Evolutionary conservation across 2,329 filamentous ascomycete genomes (phyloP).

Genomic region (Monilinia aucupariae): DNA sequence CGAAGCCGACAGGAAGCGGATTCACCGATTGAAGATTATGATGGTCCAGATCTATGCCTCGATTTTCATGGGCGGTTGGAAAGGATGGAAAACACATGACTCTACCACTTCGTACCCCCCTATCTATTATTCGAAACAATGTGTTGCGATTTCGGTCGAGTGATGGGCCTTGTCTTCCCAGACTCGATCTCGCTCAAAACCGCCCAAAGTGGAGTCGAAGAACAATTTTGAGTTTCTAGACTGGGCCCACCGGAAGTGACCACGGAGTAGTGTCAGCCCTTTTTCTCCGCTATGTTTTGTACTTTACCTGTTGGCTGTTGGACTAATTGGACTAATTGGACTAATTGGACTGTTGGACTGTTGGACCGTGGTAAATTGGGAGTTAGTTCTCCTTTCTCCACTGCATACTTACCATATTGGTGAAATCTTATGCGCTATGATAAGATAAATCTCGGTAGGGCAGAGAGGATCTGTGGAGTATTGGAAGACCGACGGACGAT

Average conservation of each 20-base stretch:
- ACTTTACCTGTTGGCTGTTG: not conserved
- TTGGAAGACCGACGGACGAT: not conserved
- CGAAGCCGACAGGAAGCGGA: constrained; percentile 1
- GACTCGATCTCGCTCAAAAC: not conserved
- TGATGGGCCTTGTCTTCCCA: not conserved
- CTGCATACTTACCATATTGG: not conserved
- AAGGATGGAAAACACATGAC: not conserved
- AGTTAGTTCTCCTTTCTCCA: constrained; percentile 1
- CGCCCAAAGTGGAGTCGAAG: constrained; percentile 7
- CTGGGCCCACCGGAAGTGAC: not conserved
- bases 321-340: no score
- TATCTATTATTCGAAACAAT: not conserved
- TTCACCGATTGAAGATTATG: not conserved
- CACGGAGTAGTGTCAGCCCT: constrained; percentile 1
- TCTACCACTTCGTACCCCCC: not conserved
- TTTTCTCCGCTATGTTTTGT: constrained; percentile 7
- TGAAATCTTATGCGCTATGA: not conserved
- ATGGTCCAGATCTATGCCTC: not conserved
- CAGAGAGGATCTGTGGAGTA: constrained; percentile 4
- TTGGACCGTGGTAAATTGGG: not conserved
- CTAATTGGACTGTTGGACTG: no score
- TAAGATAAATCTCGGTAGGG: constrained; percentile 6
- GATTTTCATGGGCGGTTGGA: not conserved
- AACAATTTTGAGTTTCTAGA: constrained; percentile 2
- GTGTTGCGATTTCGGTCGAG: not conserved